Conservation (phyloP, 768 basidiomycete species). For the Tubosaeta sp. region DNA sequence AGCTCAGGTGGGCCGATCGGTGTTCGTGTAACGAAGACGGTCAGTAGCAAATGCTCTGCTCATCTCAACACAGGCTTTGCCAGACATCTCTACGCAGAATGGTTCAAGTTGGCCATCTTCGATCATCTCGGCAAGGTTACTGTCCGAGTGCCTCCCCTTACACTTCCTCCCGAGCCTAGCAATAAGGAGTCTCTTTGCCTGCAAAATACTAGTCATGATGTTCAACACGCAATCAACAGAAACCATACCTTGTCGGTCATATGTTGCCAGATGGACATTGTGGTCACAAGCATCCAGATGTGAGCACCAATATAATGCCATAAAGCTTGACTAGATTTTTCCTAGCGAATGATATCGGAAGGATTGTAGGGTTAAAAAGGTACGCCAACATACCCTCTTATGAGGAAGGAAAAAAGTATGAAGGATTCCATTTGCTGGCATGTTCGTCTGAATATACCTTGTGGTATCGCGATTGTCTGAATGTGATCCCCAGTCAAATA, state of each 20-base stretch:
- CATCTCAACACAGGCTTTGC: constrained; percentile 13
- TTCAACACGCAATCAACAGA: not conserved
- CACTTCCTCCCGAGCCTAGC: constrained; percentile 35
- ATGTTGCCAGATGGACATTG: constrained; percentile 37
- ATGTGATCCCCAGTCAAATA: constrained; percentile 51
- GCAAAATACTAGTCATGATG: not conserved
- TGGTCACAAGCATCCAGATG: constrained; percentile 35
- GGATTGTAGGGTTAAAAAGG: not conserved
- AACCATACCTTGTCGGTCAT: constrained; percentile 33
- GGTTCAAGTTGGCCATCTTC: constrained; percentile 41
- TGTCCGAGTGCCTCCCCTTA: constrained; percentile 27
- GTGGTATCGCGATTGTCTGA: constrained; percentile 31
- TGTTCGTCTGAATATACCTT: constrained; percentile 30
- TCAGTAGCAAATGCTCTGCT: constrained; percentile 24
- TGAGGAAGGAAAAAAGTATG: constrained; percentile 50
- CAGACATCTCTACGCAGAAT: constrained; percentile 38
- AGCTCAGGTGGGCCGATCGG: not conserved
- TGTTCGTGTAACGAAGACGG: constrained; percentile 13
- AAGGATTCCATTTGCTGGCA: constrained; percentile 28
- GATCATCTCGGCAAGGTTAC: constrained; percentile 36
- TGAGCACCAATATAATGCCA: constrained; percentile 55
- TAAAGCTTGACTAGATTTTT: constrained; percentile 14
- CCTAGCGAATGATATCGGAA: constrained; percentile 25
- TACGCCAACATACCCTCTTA: constrained; percentile 35
- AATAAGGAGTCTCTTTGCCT: constrained; percentile 34